A percentile compares a stretch with the other conserved stretches of the same genome.
phyloP scores from a whole-genome alignment of 179 eudicot species.

The Monotropa hypopitys region DNA sequence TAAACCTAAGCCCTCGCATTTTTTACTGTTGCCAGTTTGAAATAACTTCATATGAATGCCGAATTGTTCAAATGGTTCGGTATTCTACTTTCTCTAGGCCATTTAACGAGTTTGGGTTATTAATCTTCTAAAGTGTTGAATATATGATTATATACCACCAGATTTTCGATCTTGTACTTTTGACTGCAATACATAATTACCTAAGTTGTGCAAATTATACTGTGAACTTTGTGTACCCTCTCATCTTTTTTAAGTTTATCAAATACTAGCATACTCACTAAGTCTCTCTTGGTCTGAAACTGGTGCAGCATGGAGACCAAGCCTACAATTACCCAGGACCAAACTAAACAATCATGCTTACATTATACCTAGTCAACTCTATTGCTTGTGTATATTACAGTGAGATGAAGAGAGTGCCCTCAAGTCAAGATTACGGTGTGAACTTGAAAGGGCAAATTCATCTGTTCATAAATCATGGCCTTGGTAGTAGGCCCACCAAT shows the following conservation, averaged over 20 bases:
- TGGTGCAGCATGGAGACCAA: neutral
- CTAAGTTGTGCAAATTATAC: neutral
- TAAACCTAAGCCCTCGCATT: neutral
- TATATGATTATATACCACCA: too few relatives aligned
- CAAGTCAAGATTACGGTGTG: neutral
- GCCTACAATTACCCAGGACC: neutral
- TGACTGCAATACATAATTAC: neutral
- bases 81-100: too few relatives aligned
- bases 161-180: neutral
- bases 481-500: neutral
- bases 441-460: neutral
- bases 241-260: neutral
- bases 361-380: neutral
- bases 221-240: neutral
- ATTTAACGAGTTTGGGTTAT: neutral
- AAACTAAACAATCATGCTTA: neutral
- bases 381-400: neutral
- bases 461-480: neutral
- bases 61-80: neutral
- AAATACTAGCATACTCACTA: neutral
- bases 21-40: neutral
- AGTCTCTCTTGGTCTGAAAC: neutral
- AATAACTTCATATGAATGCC: neutral
- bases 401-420: neutral
- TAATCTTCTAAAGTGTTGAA: neutral